Conservation (phyloP, 345 rosid genomes). For the Brassica nigra region DNA sequence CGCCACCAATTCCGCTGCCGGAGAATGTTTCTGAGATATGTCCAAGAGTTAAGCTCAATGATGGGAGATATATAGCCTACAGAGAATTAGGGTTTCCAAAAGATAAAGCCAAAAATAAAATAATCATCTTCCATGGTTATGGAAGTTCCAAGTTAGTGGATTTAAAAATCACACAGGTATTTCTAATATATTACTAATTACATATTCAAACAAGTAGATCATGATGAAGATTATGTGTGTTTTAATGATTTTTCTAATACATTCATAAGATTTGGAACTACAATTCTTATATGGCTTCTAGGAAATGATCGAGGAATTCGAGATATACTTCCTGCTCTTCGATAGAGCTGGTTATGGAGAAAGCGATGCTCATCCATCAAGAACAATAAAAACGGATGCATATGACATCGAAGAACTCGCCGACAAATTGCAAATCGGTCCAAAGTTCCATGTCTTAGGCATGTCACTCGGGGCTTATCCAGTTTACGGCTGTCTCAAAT, state of each 20-base stretch:
- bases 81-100: constrained; percentile 52
- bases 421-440: constrained; percentile 72
- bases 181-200: background rate
- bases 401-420: constrained; percentile 78
- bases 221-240: background rate
- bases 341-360: constrained; percentile 96
- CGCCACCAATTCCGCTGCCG: constrained; percentile 64
- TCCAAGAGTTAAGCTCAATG: constrained; percentile 54
- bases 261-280: background rate
- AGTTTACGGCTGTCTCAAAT: constrained; percentile 66
- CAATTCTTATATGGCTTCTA: constrained; percentile 15
- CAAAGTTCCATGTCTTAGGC: constrained; percentile 72
- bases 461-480: constrained; percentile 81
- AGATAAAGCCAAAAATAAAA: constrained; percentile 46
- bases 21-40: constrained; percentile 63
- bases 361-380: constrained; percentile 73
- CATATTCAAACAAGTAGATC: background rate
- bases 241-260: background rate
- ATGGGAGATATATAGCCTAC: constrained; percentile 61
- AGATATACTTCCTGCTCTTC: constrained; percentile 63
- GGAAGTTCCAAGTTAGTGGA: constrained; percentile 27
- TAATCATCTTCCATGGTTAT: constrained; percentile 52
- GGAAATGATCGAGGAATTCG: constrained; percentile 68
- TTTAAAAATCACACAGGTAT: constrained; percentile 31
- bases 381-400: constrained; percentile 72